Percentiles rank a stretch among this genome's conserved stretches.
phyloP scores from a whole-genome alignment of 2,329 filamentous ascomycete genomes.

The Ceratocystis destructans region DNA sequence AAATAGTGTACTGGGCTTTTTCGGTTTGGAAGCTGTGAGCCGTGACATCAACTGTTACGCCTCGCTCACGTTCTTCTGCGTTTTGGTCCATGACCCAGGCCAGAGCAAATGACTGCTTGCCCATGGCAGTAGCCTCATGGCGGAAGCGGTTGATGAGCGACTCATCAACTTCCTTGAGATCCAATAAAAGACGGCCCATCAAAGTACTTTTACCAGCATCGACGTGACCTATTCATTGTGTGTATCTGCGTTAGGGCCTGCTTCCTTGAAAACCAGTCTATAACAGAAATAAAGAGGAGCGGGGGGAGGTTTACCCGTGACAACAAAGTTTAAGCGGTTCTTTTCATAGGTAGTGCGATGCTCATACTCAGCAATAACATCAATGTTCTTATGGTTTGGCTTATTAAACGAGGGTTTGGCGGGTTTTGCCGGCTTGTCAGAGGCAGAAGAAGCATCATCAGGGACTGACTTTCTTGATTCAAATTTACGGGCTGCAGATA shows the following conservation, averaged over 20 bases:
- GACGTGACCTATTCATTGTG: slow-evolving; percentile 56
- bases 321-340: slow-evolving; percentile 76
- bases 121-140: slow-evolving; percentile 78
- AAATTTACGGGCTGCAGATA: slow-evolving; percentile 8
- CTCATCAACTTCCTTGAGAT: slow-evolving; percentile 77
- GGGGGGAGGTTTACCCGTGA: slow-evolving; percentile 50
- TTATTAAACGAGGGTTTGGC: slow-evolving; percentile 32
- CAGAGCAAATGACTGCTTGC: slow-evolving; percentile 88
- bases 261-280: neutral
- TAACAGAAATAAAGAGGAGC: slow-evolving; percentile 23
- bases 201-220: slow-evolving; percentile 96
- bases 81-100: slow-evolving; percentile 95
- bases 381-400: slow-evolving; percentile 60
- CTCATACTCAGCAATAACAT: slow-evolving; percentile 70
- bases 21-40: slow-evolving; percentile 89
- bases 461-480: neutral
- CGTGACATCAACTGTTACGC: slow-evolving; percentile 93
- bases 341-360: slow-evolving; percentile 52
- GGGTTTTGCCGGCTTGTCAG: neutral
- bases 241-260: neutral
- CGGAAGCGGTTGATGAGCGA: slow-evolving; percentile 77
- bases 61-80: slow-evolving; percentile 72
- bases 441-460: neutral
- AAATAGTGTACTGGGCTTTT: slow-evolving; percentile 75
- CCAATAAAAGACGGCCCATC: slow-evolving; percentile 86